These are phyloP conservation scores for Umbelopsis sp. DNA, from an alignment of 371 early-diverging fungal species.

Conservation along the genomic window DNA sequence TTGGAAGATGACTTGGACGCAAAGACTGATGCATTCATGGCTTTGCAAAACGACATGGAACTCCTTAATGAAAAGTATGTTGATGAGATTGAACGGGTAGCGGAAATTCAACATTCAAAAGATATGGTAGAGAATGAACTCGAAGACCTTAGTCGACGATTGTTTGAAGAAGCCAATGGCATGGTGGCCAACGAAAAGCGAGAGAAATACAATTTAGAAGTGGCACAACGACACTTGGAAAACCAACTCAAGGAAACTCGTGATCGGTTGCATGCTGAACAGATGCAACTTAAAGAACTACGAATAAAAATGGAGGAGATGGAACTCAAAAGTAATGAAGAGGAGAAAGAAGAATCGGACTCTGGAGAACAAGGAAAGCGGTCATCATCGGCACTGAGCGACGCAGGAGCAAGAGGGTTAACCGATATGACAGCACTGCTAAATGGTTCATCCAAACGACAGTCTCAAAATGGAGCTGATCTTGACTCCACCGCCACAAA, in stretches of 20 bases:
- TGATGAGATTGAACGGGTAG: conserved; percentile 88
- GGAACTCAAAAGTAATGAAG: conserved; percentile 24
- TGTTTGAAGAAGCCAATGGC: conserved; percentile 94
- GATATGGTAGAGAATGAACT: conserved; percentile 90
- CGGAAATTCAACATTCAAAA: conserved; percentile 88
- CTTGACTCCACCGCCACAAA: background rate
- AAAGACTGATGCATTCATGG: conserved; percentile 50
- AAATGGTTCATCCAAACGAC: background rate
- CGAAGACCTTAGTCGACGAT: conserved; percentile 83
- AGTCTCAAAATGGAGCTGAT: conserved; percentile 2
- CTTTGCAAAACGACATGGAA: conserved; percentile 60
- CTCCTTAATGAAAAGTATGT: conserved; percentile 71
- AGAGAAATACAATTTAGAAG: conserved; percentile 61
- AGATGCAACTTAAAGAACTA: conserved; percentile 79
- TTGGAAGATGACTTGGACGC: conserved; percentile 47
- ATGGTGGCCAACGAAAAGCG: conserved; percentile 90
- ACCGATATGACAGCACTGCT: background rate
- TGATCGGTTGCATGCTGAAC: conserved; percentile 71
- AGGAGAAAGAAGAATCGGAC: conserved; percentile 1
- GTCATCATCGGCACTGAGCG: conserved; percentile 5
- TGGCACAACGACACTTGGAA: conserved; percentile 61
- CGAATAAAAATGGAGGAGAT: conserved; percentile 72
- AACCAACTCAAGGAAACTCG: conserved; percentile 70
- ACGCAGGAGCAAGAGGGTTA: background rate
- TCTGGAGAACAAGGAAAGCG: conserved; percentile 23